Percentiles rank a stretch among this genome's conserved stretches.
Conservation (phyloP, 2,329 filamentous ascomycete species). For the Cytospora schulzeri region DNA sequence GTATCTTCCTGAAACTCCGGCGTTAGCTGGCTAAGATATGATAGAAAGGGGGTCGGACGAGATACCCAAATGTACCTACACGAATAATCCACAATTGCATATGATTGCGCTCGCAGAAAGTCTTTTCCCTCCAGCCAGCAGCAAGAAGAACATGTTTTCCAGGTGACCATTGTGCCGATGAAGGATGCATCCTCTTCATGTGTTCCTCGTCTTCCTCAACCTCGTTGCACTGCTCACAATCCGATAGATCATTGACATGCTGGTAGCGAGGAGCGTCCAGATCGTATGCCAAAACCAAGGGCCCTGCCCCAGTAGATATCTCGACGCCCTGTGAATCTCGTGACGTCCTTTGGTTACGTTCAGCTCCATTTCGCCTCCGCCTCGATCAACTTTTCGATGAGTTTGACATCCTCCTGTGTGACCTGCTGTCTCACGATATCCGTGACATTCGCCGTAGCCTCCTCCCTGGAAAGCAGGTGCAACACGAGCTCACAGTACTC, state of each 20-base stretch:
- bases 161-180: background rate
- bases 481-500: constrained; percentile 63
- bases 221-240: background rate
- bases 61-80: constrained; percentile 14
- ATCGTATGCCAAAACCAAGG: background rate
- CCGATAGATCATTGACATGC: background rate
- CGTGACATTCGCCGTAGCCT: constrained; percentile 37
- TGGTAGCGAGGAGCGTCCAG: background rate
- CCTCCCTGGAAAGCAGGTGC: constrained; percentile 46
- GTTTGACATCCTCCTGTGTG: constrained; percentile 49
- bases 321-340: background rate
- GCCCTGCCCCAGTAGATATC: background rate
- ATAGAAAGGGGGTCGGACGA: background rate
- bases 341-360: background rate
- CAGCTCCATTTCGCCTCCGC: constrained; percentile 42
- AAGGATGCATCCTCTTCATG: background rate
- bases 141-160: background rate
- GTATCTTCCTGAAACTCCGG: constrained; percentile 11
- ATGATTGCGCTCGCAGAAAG: background rate
- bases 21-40: constrained; percentile 6
- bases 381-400: constrained; percentile 53
- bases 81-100: background rate
- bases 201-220: background rate
- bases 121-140: background rate
- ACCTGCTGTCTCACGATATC: constrained; percentile 48